Conservation (phyloP, 768 basidiomycete genomes). For the Mycena indigotica region DNA sequence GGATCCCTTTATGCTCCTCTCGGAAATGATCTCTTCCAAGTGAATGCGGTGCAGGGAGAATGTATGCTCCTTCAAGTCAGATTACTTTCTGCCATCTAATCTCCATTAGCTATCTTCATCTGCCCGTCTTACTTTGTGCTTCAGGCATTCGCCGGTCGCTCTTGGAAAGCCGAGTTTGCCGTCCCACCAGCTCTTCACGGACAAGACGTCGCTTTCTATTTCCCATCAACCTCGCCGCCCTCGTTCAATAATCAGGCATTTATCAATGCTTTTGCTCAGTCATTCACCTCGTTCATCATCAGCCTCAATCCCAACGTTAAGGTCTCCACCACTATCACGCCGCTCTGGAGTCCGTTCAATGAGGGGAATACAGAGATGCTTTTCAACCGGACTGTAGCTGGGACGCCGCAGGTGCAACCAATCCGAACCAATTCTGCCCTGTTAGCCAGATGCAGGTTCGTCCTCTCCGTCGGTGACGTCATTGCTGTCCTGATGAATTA, state of each 20-base stretch:
- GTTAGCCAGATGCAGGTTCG: not conserved
- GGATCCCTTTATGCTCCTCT: slow-evolving; percentile 20
- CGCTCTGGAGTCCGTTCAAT: slow-evolving; percentile 4
- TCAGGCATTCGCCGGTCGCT: slow-evolving; percentile 28
- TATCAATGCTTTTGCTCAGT: slow-evolving; percentile 14
- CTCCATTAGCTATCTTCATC: slow-evolving; percentile 34
- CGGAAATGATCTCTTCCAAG: slow-evolving; percentile 21
- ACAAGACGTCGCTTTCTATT: slow-evolving; percentile 31
- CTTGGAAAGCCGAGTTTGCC: slow-evolving; percentile 37
- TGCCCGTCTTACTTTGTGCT: slow-evolving; percentile 38
- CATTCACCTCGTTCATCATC: slow-evolving; percentile 9
- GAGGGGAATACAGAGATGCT: slow-evolving; percentile 6
- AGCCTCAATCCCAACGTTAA: slow-evolving; percentile 14
- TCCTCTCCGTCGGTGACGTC: not conserved
- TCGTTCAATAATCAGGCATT: slow-evolving; percentile 15
- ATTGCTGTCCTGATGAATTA: slow-evolving; percentile 14
- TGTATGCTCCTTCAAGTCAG: slow-evolving; percentile 16
- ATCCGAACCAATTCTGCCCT: not conserved
- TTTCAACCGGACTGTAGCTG: slow-evolving; percentile 9
- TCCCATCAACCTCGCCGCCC: slow-evolving; percentile 16
- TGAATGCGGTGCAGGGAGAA: slow-evolving; percentile 28
- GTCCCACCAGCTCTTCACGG: slow-evolving; percentile 30
- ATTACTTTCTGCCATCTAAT: not conserved
- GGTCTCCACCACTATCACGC: slow-evolving; percentile 2
- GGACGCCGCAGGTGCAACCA: not conserved